A percentile compares a stretch with the other conserved stretches of the same genome.
Conservation (phyloP, 306 rosid species). For the Begonia masoniana region DNA sequence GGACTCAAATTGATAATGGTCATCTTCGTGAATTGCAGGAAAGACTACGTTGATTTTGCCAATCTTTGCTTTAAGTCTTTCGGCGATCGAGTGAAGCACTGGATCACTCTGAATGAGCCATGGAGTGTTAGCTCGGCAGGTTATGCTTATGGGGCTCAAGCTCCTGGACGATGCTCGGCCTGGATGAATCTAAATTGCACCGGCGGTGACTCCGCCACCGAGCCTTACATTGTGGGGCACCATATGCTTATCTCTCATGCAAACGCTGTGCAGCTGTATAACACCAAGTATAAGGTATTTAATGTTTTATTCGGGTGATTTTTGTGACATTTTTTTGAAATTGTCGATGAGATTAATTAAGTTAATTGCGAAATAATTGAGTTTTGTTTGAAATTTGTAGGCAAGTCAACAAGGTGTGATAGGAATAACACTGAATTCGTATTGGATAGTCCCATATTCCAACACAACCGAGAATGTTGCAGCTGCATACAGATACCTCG, state of each 20-base stretch:
- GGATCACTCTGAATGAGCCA: slow-evolving; percentile 36
- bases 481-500: slow-evolving; percentile 32
- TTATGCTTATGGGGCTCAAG: slow-evolving; percentile 12
- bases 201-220: slow-evolving; percentile 25
- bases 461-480: slow-evolving; percentile 11
- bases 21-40: not conserved
- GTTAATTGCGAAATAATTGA: not conserved
- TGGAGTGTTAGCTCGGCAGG: slow-evolving; percentile 12
- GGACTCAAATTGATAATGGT: too few species aligned
- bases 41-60: slow-evolving; percentile 17
- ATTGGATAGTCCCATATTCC: slow-evolving; percentile 35
- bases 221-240: slow-evolving; percentile 36
- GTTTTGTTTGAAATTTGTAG: slow-evolving; percentile 17
- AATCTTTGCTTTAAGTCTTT: slow-evolving; percentile 25
- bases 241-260: slow-evolving; percentile 42
- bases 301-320: not conserved
- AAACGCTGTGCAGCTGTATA: slow-evolving; percentile 22
- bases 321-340: too few species aligned
- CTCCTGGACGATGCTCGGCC: slow-evolving; percentile 29
- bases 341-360: not conserved
- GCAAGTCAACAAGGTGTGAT: slow-evolving; percentile 33
- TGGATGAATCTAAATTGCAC: slow-evolving; percentile 29
- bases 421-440: slow-evolving; percentile 31
- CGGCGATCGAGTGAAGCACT: slow-evolving; percentile 29
- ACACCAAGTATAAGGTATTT: slow-evolving; percentile 30